Base-by-base conservation (phyloP, 768 basidiomycete genomes). In the Boletus pseudo-olivaceus region DNA sequence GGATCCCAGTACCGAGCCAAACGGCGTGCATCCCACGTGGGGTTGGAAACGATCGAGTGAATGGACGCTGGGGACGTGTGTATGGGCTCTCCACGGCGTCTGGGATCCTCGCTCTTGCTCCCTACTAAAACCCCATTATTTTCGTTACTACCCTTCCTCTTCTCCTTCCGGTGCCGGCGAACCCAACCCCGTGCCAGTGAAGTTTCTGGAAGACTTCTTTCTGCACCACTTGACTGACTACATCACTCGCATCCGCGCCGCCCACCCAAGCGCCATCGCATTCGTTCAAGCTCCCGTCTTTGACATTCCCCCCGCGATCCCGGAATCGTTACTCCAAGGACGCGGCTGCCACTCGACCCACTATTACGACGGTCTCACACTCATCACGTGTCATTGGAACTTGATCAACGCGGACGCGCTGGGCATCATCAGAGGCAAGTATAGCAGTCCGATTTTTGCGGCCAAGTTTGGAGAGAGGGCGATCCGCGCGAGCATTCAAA, bases 351-450 rank as follows among this genome's bases (percentile, higher is more conserved):
- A 90, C 59, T 85, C 88, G 5, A 78, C 85, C 0, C 96, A 98
- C 68, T 98, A 93, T 69, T 98, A 98, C 64, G 95, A 98, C 62
- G 95, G 95, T 1, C 75, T 98, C 38, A 98, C 96, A 0, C 81
- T 98, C 39, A 76, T 98, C n/a, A 90, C 90, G 33, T 79, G 91
- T 34, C 91, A 94, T 63, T 94, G 90, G 92, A 88, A 93, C 66
- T 87, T 87, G 85, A 89, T 93, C 79, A 98, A 98, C 62, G 93
- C 93, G 2, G 94, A 98, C 70, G 93, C 95, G 1, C 73, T 99
- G 0, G 97, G 96, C 1, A 67, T 98, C n/a, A 71, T 99, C 33
- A 76, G 96, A 19, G 91, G 93, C 9, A 88, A 88, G 62, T 88
- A 96, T 65, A 75, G 76, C 11, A 79, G 76, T 48, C 76, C 82